Evolutionary conservation across 176 grass and related monocot species (phyloP).

Genomic region (Oryza officinalis): DNA sequence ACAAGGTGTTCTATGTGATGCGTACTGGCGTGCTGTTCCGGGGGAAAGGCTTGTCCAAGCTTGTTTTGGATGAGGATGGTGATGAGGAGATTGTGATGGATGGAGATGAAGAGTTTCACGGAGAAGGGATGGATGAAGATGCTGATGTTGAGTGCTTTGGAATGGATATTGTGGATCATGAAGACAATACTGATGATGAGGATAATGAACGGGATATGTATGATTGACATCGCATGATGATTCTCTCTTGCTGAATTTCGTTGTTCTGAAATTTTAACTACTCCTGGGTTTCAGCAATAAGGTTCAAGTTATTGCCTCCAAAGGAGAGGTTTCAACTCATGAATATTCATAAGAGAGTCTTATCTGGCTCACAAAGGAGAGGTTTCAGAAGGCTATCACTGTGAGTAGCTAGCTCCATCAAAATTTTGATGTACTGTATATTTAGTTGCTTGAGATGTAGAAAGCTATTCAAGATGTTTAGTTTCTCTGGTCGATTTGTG

Average conservation of each 20-base stretch:
- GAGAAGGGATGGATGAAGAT: constrained; percentile 47
- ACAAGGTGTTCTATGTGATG: constrained; percentile 92
- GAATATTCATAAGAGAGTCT: background rate
- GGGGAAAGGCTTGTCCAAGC: constrained; percentile 65
- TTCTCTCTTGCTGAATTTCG: constrained; percentile 20
- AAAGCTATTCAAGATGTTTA: constrained; percentile 8
- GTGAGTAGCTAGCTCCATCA: constrained; percentile 27
- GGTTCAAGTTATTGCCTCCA: constrained; percentile 1
- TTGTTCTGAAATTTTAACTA: background rate
- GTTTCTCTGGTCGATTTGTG: background rate
- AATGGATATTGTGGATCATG: constrained; percentile 62
- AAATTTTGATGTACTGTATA: constrained; percentile 16
- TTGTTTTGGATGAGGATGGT: constrained; percentile 63
- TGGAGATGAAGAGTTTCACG: constrained; percentile 34
- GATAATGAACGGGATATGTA: constrained; percentile 46
- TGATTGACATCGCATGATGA: constrained; percentile 30
- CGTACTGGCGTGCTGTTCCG: constrained; percentile 74
- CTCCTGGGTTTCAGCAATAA: background rate
- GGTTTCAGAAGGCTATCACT: constrained; percentile 16
- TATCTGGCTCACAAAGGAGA: background rate
- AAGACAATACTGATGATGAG: constrained; percentile 28
- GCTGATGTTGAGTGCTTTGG: constrained; percentile 70
- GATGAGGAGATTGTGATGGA: constrained; percentile 55
- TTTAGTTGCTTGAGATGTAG: constrained; percentile 16
- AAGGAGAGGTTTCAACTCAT: constrained; percentile 7